Base-by-base conservation (phyloP, 208 protist species). In the Porcisia deanei region DNA sequence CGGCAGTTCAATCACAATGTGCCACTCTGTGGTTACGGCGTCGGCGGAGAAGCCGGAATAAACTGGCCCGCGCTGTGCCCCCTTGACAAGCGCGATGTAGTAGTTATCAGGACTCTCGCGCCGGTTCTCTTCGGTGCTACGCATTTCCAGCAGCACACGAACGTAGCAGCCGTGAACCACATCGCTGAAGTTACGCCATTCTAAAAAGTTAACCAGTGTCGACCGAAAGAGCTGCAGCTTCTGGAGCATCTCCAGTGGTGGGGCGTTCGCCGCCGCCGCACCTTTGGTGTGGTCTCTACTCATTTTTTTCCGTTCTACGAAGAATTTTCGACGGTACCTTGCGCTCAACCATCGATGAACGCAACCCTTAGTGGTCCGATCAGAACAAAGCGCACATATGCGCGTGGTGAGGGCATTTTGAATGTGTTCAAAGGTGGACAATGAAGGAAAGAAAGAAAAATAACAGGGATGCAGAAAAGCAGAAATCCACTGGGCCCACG, bases 11-110 rank as follows among this genome's bases (percentile, higher is more conserved):
- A 98, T 94, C 45, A 95, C 85, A 61, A 98, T 90, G 81, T 97
- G 91, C 88, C 90, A 93, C 75, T 95, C 88, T 53, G 94, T 98
- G 43, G 83, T 90, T 20, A 87, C 85, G 59, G 87, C 88, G 60
- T 97, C 92, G 6, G 88, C 89, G 49, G 91, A 93, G 80, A 97
- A 98, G 59, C 94, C 94, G n/a, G 86, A 90, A 81, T 98, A 98
- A 25, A 83, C 84, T 16, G 88, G 89, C 0, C 94, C 94, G 1
- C 83, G 80, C 73, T 88, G 75, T 43, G 92, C 90, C 3, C 88
- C 91, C 75, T 94, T 96, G 22, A 98, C 89, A 54, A 86, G 88
- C 6, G 94, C 91, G 64, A 98, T 96, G 81, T 95, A 96, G 83
- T 98, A 98, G 66, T 91, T 85, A 76, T 98, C 90, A 65, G 81